Evolutionary conservation across 2,329 filamentous ascomycete species (phyloP).

Genomic region (Cytospora chrysosperma): DNA sequence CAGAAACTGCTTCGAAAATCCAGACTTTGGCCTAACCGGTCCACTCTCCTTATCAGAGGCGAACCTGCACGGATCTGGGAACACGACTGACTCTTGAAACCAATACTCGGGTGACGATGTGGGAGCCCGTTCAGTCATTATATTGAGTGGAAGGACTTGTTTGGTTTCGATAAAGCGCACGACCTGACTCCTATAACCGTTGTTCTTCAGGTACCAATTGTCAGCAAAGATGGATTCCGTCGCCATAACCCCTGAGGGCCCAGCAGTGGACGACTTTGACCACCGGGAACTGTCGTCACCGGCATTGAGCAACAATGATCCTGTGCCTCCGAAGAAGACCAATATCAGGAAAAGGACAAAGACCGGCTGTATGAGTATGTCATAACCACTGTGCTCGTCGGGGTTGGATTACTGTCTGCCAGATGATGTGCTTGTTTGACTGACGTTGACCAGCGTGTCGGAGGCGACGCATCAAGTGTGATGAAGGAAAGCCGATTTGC

Average conservation of each 20-base stretch:
- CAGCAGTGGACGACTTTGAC: constrained; percentile 31
- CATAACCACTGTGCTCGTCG: neutral
- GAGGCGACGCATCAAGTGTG: constrained; percentile 94
- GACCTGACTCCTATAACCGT: neutral
- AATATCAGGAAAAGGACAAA: constrained; percentile 73
- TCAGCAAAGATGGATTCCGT: constrained; percentile 5
- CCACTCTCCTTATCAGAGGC: neutral
- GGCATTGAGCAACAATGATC: constrained; percentile 39
- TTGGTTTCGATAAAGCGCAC: neutral
- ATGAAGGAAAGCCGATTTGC: constrained; percentile 81
- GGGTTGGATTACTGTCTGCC: neutral
- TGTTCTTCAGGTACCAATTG: neutral
- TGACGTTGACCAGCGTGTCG: constrained; percentile 67
- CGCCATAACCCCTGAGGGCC: constrained; percentile 14
- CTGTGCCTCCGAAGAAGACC: constrained; percentile 46
- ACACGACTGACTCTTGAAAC: constrained; percentile 1
- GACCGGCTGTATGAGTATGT: constrained; percentile 85
- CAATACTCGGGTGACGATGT: constrained; percentile 10
- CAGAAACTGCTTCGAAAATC: neutral
- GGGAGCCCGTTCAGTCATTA: neutral
- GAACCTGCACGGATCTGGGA: constrained; percentile 1
- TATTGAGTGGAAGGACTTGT: neutral
- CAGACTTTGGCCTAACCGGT: neutral
- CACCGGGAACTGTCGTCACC: constrained; percentile 35
- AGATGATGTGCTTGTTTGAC: constrained; percentile 1